Evolutionary conservation across 2,329 filamentous ascomycete genomes (phyloP).

Genomic region (Fonsecaea multimorphosa): DNA sequence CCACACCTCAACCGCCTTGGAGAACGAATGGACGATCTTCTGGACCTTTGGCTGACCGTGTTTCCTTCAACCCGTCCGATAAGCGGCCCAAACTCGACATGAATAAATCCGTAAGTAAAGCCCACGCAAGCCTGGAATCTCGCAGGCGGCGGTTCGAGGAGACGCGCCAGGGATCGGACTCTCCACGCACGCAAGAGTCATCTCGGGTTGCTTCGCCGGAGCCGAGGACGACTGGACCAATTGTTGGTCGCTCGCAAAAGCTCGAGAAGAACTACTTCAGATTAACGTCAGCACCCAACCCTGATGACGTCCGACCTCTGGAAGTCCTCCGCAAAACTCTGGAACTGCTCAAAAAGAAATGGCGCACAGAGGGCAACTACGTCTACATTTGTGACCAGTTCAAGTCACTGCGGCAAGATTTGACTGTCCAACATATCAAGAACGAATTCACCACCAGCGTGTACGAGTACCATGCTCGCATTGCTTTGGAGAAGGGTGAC

Average conservation of each 20-base stretch:
- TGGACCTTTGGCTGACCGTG: conserved; percentile 71
- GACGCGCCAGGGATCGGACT: conserved; percentile 50
- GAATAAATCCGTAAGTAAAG: conserved; percentile 77
- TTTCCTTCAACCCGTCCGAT: conserved; percentile 64
- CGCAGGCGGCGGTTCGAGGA: conserved; percentile 84
- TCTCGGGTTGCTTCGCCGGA: conserved; percentile 55
- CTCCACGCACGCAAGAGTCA: conserved; percentile 46
- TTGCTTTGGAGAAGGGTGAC: conserved; percentile 97
- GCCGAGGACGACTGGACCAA: conserved; percentile 64
- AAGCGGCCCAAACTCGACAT: conserved; percentile 57
- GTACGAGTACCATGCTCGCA: conserved; percentile 96
- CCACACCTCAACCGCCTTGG: conserved; percentile 68
- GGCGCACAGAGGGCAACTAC: conserved; percentile 92
- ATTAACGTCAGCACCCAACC: conserved; percentile 85
- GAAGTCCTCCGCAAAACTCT: conserved; percentile 80
- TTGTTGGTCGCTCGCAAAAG: conserved; percentile 81
- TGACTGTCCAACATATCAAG: conserved; percentile 96
- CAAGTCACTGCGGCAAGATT: conserved; percentile 96
- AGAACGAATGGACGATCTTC: conserved; percentile 69
- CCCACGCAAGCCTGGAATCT: conserved; percentile 82
- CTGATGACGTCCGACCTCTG: conserved; percentile 86
- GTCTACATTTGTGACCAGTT: conserved; percentile 99
- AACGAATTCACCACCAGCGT: conserved; percentile 95
- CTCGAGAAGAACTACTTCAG: conserved; percentile 96
- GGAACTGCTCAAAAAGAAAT: conserved; percentile 90